Evolutionary conservation across 257 asterid species (phyloP).

Genomic region (Phtheirospermum japonicum): DNA sequence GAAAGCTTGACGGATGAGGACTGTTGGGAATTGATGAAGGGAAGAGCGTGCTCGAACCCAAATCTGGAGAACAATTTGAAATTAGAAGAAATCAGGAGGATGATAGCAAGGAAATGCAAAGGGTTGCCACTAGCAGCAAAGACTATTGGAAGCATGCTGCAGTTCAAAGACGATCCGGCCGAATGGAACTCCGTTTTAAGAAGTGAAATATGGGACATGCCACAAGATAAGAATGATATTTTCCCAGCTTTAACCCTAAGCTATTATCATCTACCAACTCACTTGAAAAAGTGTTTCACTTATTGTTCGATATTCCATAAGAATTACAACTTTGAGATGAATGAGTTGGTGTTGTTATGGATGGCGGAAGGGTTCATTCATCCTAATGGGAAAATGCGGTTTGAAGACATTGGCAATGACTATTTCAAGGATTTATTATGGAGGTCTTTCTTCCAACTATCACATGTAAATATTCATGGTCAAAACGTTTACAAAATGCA

Average conservation of each 20-base stretch:
- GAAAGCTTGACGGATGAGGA: not conserved
- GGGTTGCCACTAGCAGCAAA: not conserved
- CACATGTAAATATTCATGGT: not conserved
- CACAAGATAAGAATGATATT: not conserved
- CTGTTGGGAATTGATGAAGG: not conserved
- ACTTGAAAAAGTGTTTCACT: not conserved
- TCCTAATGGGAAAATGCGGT: not conserved
- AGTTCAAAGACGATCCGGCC: not conserved
- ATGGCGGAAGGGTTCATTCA: not conserved
- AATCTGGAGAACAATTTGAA: not conserved
- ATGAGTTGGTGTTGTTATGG: not conserved
- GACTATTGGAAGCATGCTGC: slow-evolving; percentile 1
- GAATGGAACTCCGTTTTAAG: not conserved
- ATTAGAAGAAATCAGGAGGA: not conserved
- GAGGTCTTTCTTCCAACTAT: not conserved
- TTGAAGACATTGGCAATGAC: not conserved
- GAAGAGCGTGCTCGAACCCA: not conserved
- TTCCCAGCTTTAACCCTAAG: not conserved
- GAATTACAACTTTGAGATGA: not conserved
- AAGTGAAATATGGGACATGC: not conserved
- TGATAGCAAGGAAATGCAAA: not conserved
- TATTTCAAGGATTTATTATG: not conserved
- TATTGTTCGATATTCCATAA: not conserved
- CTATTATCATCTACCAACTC: not conserved
- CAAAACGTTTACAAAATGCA: not conserved